Percentiles rank a stretch among this genome's conserved stretches.
These are phyloP conservation scores for Stygiomarasmius scandens DNA, from an alignment of 1,284 basidiomycete genomes.

Conservation along the genomic window DNA sequence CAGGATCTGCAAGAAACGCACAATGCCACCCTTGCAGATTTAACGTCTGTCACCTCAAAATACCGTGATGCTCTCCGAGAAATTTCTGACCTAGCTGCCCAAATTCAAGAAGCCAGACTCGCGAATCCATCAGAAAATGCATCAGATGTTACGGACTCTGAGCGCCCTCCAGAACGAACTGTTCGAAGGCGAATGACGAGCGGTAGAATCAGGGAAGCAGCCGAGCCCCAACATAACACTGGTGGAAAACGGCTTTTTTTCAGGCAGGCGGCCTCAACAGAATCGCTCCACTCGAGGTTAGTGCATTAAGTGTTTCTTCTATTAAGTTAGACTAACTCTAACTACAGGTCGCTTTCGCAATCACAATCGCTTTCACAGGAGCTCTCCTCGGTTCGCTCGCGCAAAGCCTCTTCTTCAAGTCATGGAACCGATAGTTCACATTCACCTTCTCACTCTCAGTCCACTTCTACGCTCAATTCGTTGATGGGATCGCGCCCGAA, in stretches of 20 bases:
- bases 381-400: constrained; percentile 86
- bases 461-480: constrained; percentile 33
- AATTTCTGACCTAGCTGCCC: constrained; percentile 83
- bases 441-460: constrained; percentile 52
- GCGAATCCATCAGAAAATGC: constrained; percentile 32
- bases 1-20: constrained; percentile 74
- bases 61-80: constrained; percentile 89
- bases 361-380: constrained; percentile 95
- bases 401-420: constrained; percentile 77
- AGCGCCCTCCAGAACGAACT: constrained; percentile 40
- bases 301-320: constrained; percentile 16
- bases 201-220: constrained; percentile 48
- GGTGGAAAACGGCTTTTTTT: constrained; percentile 75
- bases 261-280: constrained; percentile 79
- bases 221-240: constrained; percentile 51
- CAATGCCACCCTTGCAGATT: constrained; percentile 76
- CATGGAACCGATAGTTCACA: constrained; percentile 68
- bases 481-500: constrained; percentile 48
- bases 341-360: constrained; percentile 76
- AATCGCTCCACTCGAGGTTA: constrained; percentile 82
- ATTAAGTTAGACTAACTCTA: constrained; percentile 16
- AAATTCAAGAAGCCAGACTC: constrained; percentile 81
- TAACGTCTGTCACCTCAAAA: constrained; percentile 77
- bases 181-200: constrained; percentile 55
- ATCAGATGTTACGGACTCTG: constrained; percentile 12